phyloP scores from a whole-genome alignment of 345 rosid species.

The Boechera divaricarpa region DNA sequence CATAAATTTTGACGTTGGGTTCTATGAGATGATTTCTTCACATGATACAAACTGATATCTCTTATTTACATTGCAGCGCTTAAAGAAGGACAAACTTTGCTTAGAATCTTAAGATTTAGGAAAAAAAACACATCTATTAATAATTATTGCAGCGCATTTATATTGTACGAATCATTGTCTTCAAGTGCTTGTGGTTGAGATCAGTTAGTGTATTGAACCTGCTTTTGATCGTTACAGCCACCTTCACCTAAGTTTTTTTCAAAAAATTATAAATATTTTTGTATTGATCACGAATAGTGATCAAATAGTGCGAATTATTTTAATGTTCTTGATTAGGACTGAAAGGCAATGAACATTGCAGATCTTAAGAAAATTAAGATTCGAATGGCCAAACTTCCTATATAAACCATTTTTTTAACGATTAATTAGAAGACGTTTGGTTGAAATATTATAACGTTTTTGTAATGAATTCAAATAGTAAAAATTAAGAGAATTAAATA shows the following conservation, averaged over 20 bases:
- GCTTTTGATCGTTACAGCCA: conserved; percentile 40
- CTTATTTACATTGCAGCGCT: too few relatives aligned
- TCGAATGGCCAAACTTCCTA: too few relatives aligned
- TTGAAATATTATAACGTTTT: too few relatives aligned
- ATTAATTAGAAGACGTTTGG: too few relatives aligned
- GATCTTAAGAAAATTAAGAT: too few relatives aligned
- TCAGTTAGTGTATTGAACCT: conserved; percentile 36
- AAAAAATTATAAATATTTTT: conserved; percentile 4
- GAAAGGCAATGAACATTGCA: too few relatives aligned
- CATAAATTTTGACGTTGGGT: too few relatives aligned
- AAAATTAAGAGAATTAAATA: too few relatives aligned
- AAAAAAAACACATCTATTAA: neutral
- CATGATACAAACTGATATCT: too few relatives aligned
- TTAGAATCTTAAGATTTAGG: conserved; percentile 35
- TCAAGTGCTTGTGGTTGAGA: conserved; percentile 43
- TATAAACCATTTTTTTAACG: too few relatives aligned
- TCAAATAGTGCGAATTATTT: neutral
- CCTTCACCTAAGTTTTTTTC: conserved; percentile 34
- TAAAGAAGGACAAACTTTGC: conserved; percentile 20
- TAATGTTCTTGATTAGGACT: too few relatives aligned
- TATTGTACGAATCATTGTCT: conserved; percentile 30
- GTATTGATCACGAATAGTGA: conserved; percentile 6
- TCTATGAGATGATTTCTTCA: neutral
- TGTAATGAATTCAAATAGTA: too few relatives aligned
- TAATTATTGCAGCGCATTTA: conserved; percentile 15